A percentile compares a stretch with the other conserved stretches of the same genome.
Conservation (phyloP, 2,329 filamentous ascomycete genomes). For the Aulographum hederae region DNA sequence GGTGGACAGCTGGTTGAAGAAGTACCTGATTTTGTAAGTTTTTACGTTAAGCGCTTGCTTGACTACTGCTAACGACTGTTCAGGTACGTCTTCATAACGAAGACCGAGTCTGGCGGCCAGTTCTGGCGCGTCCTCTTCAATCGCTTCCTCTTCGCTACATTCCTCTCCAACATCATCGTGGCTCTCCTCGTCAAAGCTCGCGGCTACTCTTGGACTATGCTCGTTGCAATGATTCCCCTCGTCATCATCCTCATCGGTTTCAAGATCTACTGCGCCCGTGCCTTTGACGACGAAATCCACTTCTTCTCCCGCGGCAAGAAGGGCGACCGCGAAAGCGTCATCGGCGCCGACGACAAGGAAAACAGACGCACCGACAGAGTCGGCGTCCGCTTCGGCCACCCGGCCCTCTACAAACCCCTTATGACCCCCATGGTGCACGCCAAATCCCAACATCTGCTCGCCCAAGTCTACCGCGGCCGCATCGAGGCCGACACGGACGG, state of each 20-base stretch:
- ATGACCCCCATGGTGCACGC: slow-evolving; percentile 93
- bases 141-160: slow-evolving; percentile 65
- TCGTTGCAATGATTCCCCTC: slow-evolving; percentile 49
- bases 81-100: slow-evolving; percentile 75
- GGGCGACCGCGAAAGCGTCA: slow-evolving; percentile 27
- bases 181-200: slow-evolving; percentile 58
- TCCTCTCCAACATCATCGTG: slow-evolving; percentile 63
- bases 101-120: slow-evolving; percentile 84
- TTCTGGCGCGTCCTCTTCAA: slow-evolving; percentile 91
- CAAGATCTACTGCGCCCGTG: slow-evolving; percentile 63
- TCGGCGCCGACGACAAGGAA: slow-evolving; percentile 18
- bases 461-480: slow-evolving; percentile 71
- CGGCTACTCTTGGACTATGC: slow-evolving; percentile 32
- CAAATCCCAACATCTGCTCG: slow-evolving; percentile 70
- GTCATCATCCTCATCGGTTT: slow-evolving; percentile 64
- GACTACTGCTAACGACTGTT: not conserved
- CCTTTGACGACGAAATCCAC: slow-evolving; percentile 63
- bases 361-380: slow-evolving; percentile 42
- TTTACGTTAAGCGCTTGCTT: too few species aligned
- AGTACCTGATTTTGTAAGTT: slow-evolving; percentile 65
- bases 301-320: slow-evolving; percentile 57
- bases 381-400: slow-evolving; percentile 70
- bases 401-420: slow-evolving; percentile 71
- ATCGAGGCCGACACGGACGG: slow-evolving; percentile 45
- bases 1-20: slow-evolving; percentile 79